Base-by-base conservation (phyloP, 257 asterid genomes). In the Salvia miltiorrhiza region DNA sequence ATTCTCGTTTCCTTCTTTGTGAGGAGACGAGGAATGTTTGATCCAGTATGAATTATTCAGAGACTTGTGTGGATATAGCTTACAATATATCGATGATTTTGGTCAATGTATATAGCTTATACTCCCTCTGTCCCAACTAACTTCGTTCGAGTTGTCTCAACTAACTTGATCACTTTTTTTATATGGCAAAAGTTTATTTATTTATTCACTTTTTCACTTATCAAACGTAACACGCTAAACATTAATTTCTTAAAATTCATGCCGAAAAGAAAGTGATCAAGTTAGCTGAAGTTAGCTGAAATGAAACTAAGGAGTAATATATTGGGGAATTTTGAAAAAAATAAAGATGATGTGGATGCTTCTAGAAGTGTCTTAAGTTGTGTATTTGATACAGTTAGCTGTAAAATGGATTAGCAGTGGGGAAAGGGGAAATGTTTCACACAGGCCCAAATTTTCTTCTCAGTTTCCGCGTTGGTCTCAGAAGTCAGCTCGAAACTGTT, bases 401-500 rank as follows among this genome's bases (percentile, higher is more conserved):
- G 6, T 44, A 4, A 14, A 44, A 44, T 20, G 20, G 20, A 44
- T 14, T 44, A 44, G 50, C 24, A 21, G 63, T 69, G 79, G 72
- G 79, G 71, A 69, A 69, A 43, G 61, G 53, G 26, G 67, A 24
- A 41, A 67, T 5, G 14, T 43, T 11, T 43, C 49, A 59, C n/a
- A 26, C 11, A 50, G 58, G 24, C 48, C 49, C 30, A 28, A 9
- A 28, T n/a, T 26, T 40, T 60, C 72, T 67, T 52, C 20, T 41
- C 1, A 52, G 75, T 77, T 77, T 67, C 75, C 78, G 81, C 75
- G 78, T 77, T 67, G 53, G 72, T 67, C 58, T 54, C 68, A 23
- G n/a, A 71, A 73, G 78, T 67, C 72, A 35, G 57, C 67, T 16
- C 4, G n/a, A 63, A 35, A 23, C 48, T 55, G 67, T 45, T 40